phyloP scores from a whole-genome alignment of 2,329 filamentous ascomycete genomes.

The Pseudogymnoascus sp. region DNA sequence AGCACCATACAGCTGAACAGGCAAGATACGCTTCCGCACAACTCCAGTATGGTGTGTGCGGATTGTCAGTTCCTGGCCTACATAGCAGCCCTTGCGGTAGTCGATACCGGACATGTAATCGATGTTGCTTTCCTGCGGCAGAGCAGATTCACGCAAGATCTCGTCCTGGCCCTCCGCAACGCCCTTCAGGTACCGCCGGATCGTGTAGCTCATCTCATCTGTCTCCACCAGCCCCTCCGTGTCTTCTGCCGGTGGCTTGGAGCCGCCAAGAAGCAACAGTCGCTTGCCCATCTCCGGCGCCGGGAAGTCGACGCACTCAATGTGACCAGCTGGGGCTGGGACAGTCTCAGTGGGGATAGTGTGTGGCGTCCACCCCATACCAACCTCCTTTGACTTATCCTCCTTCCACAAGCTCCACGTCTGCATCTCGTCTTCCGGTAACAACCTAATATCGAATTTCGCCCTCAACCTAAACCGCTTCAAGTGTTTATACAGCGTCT shows the following conservation, averaged over 20 bases:
- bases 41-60: constrained; percentile 92
- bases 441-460: constrained; percentile 62
- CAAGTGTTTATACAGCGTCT: constrained; percentile 62
- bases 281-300: constrained; percentile 52
- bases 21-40: constrained; percentile 82
- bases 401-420: constrained; percentile 67
- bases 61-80: constrained; percentile 94
- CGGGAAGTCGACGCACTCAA: constrained; percentile 40
- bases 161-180: constrained; percentile 81
- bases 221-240: constrained; percentile 40
- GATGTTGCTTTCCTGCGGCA: constrained; percentile 86
- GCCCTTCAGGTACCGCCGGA: constrained; percentile 72
- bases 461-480: constrained; percentile 80
- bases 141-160: constrained; percentile 60
- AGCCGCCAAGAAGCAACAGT: constrained; percentile 34
- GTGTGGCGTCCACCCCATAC: constrained; percentile 16
- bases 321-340: constrained; percentile 9
- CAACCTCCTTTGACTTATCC: constrained; percentile 42
- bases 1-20: constrained; percentile 63
- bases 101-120: constrained; percentile 81
- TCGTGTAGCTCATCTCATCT: constrained; percentile 57
- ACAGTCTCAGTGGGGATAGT: not conserved
- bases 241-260: constrained; percentile 24
- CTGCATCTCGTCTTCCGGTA: constrained; percentile 57
- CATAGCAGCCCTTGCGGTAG: constrained; percentile 93